Base-by-base conservation (phyloP, 768 basidiomycete species). In the Hypholoma sublateritium region DNA sequence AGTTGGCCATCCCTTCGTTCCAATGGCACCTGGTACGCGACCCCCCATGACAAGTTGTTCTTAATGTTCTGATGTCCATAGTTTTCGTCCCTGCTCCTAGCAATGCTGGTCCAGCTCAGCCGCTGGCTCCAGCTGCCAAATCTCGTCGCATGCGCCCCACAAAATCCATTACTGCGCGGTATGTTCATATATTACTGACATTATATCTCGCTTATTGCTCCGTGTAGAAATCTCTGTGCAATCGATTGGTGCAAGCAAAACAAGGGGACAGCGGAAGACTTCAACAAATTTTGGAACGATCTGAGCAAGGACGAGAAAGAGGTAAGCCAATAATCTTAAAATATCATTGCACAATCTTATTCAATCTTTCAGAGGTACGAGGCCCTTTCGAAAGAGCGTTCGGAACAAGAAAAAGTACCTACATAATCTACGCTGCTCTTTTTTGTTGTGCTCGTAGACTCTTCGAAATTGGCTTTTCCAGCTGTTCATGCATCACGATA, bases 91-190 rank as follows among this genome's bases (percentile, higher is more conserved):
- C 22, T 19, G 7, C 17, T 5, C 44, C 17, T 22, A 24, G 13
- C 22, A 46, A 46, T 46, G 44, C 44, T 46, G n/a, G n/a, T n/a
- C n/a, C n/a, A n/a, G 5, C 5, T 46, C 44, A 5, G 17, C 44
- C n/a, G 44, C 44, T 21, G 22, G 17, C 44, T 7, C 44, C 44
- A 17, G n/a, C n/a, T n/a, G n/a, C n/a, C n/a, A 22, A 16, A 46
- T 46, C 44, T 21, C 44, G 22, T 5, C 44, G 22, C 12, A 46
- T 46, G 44, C 22, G 44, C 44, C 44, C 44, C 4, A 46, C 44
- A 46, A 46, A 46, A 46, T 46, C 44, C n/a, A 21, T 46, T 21
- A 46, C 44, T 46, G 44, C 44, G n/a, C 44, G 22, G 44, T 46
- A 46, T 21, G 17, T 46, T 46, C 22, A 21, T 21, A 17, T 21